These are phyloP conservation scores for Fusarium pilosicola DNA, from an alignment of 2,329 filamentous ascomycete species.

Conservation along the genomic window DNA sequence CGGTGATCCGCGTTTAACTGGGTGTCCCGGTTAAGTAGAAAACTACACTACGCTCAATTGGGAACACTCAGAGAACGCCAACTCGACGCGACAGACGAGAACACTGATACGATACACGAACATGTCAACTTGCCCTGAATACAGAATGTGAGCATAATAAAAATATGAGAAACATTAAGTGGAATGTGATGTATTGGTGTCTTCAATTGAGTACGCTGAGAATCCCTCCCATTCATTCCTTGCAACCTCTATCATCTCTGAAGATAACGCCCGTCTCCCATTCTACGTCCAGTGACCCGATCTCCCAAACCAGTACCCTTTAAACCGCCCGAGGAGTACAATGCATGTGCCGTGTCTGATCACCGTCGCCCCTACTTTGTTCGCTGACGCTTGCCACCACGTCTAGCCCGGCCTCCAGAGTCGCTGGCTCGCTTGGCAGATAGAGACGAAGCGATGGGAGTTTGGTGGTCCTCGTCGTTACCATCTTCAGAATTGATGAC, in stretches of 20 bases:
- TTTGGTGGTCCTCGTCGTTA: not conserved
- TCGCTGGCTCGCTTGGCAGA: not conserved
- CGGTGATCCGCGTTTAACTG: no score
- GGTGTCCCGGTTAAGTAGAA: not conserved
- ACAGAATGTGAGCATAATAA: not conserved
- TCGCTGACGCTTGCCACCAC: not conserved
- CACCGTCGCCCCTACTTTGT: fast-evolving
- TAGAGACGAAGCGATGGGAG: not conserved
- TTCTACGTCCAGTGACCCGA: fast-evolving
- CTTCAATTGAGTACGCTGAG: fast-evolving
- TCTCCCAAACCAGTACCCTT: fast-evolving
- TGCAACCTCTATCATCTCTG: not conserved
- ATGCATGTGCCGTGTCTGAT: fast-evolving
- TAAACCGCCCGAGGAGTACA: fast-evolving
- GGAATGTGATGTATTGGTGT: not conserved
- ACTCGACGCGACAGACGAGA: not conserved
- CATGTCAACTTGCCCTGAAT: fast-evolving
- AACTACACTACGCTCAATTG: not conserved
- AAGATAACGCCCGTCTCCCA: not conserved
- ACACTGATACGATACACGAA: fast-evolving
- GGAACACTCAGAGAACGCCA: not conserved
- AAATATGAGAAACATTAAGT: fast-evolving
- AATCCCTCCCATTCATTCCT: fast-evolving
- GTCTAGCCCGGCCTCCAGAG: not conserved
- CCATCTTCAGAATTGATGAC: not conserved